Base-by-base conservation (phyloP, 495 filamentous ascomycete genomes). In the Podospora appendiculata region DNA sequence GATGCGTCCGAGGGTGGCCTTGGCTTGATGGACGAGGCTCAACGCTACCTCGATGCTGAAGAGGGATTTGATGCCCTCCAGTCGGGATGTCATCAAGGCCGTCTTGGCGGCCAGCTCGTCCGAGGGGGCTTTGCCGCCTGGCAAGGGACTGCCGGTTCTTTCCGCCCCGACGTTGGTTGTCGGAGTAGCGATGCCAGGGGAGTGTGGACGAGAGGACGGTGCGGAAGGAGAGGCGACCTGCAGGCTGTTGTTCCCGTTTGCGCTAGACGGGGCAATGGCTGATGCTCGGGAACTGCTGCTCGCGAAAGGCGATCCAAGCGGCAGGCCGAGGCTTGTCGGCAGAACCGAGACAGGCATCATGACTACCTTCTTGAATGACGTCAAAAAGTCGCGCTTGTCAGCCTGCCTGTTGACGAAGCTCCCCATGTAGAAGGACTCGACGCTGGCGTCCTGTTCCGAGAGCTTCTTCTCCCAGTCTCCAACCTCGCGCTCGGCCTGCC, bases 21-120 rank as follows among this genome's bases (percentile, higher is more conserved):
- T 96, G n/a, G 93, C 94, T 1, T 78, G 73, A 69, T 96, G 92
- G 10, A 95, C 89, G 13, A 99, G 73, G 48, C 83, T 85, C 32
- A 99, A 72, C 2, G 93, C 93, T 16, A 99, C 83, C 62, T 99
- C 93, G 58, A 99, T 91, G 65, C 89, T 95, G 72, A 99, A 97
- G 12, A 99, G 75, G 18, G 88, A 88, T 48, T 84, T 83, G 66
- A 99, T 97, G 45, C 91, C 91, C 69, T 96, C 92, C 33, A 99
- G 74, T 45, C 88, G 81, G 6, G 89, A 88, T 48, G 91, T 92
- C 91, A 99, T 97, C 48, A 99, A 83, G 0, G 91, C 90, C 3
- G 92, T 89, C 70, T 96, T 97, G 32, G 94, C 93, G 42, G 92
- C 92, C 10, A 99, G 73, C 58, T 97, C 93, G 18, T 90, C 88